phyloP scores from a whole-genome alignment of 2,329 filamentous ascomycete genomes.

The Aspergillus piperis region DNA sequence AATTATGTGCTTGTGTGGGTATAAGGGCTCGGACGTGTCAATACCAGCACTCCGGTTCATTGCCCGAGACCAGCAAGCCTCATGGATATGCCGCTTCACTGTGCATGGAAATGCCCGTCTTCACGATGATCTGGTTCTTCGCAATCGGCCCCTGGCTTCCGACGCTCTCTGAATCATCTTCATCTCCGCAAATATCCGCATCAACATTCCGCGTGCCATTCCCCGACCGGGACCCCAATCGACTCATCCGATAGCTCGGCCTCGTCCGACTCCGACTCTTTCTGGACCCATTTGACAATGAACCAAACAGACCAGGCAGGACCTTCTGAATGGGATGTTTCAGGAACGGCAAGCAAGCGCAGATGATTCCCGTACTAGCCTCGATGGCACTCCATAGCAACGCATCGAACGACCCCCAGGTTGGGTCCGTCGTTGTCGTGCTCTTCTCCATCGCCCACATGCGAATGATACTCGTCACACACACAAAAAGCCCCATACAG shows the following conservation, averaged over 20 bases:
- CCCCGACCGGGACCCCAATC: background rate
- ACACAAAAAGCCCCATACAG: conserved; percentile 10
- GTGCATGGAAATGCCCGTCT: conserved; percentile 8
- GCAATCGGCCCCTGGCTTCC: conserved; percentile 6
- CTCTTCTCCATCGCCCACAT: conserved; percentile 12
- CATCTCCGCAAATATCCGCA: background rate
- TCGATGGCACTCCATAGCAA: conserved; percentile 13
- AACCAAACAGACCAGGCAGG: conserved; percentile 1
- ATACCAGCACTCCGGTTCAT: background rate
- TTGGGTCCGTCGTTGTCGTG: background rate
- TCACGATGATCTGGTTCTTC: conserved; percentile 10
- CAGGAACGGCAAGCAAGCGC: conserved; percentile 11
- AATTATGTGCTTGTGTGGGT: no score
- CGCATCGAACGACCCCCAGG: conserved; percentile 9
- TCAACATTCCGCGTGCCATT: background rate
- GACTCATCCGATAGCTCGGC: conserved; percentile 7
- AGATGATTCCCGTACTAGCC: conserved; percentile 13
- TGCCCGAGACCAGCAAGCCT: background rate
- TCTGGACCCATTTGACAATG: background rate
- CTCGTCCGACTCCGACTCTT: conserved; percentile 1
- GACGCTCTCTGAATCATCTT: conserved; percentile 6
- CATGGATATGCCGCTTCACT: conserved; percentile 1
- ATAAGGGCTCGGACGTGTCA: background rate
- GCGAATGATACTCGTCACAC: conserved; percentile 6
- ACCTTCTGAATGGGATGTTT: conserved; percentile 6